Evolutionary conservation across 129 eudicot species (phyloP).

Genomic region (Flaveria ramosissima): DNA sequence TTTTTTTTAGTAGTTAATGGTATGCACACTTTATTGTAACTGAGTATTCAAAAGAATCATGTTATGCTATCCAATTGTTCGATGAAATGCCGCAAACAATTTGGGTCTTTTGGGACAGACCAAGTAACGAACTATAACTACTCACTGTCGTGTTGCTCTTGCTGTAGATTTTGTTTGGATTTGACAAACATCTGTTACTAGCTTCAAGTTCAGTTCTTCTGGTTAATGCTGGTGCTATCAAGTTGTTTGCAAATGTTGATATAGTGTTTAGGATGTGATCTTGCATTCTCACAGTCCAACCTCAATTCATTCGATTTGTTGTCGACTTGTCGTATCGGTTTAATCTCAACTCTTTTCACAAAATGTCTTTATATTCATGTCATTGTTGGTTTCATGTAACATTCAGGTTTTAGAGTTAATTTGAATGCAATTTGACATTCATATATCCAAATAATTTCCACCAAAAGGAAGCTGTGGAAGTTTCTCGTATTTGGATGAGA

Average conservation of each 20-base stretch:
- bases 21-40: not conserved
- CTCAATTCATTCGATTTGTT: not conserved
- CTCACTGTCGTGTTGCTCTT: not conserved
- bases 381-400: not conserved
- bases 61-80: slow-evolving; percentile 8
- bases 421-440: not conserved
- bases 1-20: not conserved
- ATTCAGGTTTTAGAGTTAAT: not conserved
- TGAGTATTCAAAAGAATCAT: slow-evolving; percentile 4
- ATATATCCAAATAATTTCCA: not conserved
- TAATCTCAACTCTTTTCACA: not conserved
- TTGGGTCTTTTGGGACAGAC: not conserved
- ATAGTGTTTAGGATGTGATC: not conserved
- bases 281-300: slow-evolving; percentile 5
- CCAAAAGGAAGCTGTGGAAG: not conserved
- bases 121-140: not conserved
- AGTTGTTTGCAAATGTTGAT: slow-evolving; percentile 10
- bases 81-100: slow-evolving; percentile 26
- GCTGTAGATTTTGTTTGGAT: not conserved
- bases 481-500: not conserved
- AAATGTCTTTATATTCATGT: not conserved
- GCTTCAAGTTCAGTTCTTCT: not conserved
- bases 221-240: slow-evolving; percentile 17
- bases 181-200: not conserved
- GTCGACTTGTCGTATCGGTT: not conserved